Percentiles rank a stretch among this genome's conserved stretches.
Evolutionary conservation across 352 stramenopile species (phyloP).

Genomic region (Blastocystis sp.): DNA sequence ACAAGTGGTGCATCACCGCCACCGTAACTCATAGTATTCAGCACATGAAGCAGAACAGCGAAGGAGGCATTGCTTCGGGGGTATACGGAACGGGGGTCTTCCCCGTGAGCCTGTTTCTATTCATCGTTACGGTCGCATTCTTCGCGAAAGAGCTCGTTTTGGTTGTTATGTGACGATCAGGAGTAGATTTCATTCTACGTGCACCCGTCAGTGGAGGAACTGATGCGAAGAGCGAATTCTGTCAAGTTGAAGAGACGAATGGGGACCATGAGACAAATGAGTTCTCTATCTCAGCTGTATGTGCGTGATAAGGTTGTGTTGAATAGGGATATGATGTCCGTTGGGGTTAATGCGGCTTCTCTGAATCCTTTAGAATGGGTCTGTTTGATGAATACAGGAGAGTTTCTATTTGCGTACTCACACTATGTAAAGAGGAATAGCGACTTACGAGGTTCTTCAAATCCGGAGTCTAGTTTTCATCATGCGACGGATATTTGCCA

Average conservation of each 20-base stretch:
- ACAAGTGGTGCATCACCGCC: neutral
- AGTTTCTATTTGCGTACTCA: no score
- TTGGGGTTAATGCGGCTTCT: constrained; percentile 43
- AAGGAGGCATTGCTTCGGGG: constrained; percentile 22
- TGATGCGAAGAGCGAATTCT: constrained; percentile 24
- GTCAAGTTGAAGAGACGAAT: constrained; percentile 1
- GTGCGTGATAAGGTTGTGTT: neutral
- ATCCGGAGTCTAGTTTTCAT: no score
- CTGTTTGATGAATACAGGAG: no score
- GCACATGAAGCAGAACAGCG: constrained; percentile 4
- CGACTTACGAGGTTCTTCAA: no score
- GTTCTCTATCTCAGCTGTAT: constrained; percentile 19
- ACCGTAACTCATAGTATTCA: neutral
- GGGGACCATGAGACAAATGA: constrained; percentile 54
- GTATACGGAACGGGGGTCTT: constrained; percentile 44
- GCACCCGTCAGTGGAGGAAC: constrained; percentile 31
- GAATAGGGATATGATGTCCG: constrained; percentile 67
- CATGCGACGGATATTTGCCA: neutral
- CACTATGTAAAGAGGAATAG: no score
- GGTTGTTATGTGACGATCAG: neutral
- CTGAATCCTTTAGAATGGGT: no score
- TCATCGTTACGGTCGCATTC: neutral
- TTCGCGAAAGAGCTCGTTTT: constrained; percentile 36
- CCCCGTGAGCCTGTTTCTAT: constrained; percentile 41
- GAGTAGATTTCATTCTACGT: constrained; percentile 25